phyloP scores from a whole-genome alignment of 257 asterid genomes.

The Lycium ferocissimum region DNA sequence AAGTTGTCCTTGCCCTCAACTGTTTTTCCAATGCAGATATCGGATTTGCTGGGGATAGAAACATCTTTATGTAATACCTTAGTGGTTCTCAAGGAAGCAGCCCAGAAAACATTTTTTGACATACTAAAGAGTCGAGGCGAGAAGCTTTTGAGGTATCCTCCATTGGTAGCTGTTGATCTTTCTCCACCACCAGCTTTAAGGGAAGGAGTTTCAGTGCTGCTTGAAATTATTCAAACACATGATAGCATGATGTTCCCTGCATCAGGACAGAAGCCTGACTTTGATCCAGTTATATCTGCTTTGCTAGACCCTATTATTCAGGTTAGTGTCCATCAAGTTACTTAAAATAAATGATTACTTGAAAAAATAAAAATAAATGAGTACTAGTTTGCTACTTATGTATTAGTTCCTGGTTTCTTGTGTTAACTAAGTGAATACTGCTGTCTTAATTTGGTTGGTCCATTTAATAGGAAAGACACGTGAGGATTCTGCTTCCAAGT shows the following conservation, averaged over 20 bases:
- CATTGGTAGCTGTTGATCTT: constrained; percentile 86
- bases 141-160: constrained; percentile 95
- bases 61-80: constrained; percentile 91
- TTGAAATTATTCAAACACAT: constrained; percentile 87
- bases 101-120: constrained; percentile 88
- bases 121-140: constrained; percentile 91
- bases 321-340: constrained; percentile 49
- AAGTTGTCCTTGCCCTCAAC: constrained; percentile 31
- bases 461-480: neutral
- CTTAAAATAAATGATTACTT: neutral
- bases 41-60: constrained; percentile 91
- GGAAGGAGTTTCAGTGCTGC: constrained; percentile 88
- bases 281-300: constrained; percentile 93
- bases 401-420: neutral
- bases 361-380: neutral
- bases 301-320: constrained; percentile 94
- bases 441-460: neutral
- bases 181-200: constrained; percentile 91
- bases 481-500: neutral
- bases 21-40: constrained; percentile 57
- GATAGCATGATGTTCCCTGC: constrained; percentile 85
- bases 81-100: constrained; percentile 93
- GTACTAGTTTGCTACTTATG: neutral
- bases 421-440: constrained; percentile 6
- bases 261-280: constrained; percentile 76